Conservation (phyloP, 169 alveolate species). For the Eimeria falciformis region DNA sequence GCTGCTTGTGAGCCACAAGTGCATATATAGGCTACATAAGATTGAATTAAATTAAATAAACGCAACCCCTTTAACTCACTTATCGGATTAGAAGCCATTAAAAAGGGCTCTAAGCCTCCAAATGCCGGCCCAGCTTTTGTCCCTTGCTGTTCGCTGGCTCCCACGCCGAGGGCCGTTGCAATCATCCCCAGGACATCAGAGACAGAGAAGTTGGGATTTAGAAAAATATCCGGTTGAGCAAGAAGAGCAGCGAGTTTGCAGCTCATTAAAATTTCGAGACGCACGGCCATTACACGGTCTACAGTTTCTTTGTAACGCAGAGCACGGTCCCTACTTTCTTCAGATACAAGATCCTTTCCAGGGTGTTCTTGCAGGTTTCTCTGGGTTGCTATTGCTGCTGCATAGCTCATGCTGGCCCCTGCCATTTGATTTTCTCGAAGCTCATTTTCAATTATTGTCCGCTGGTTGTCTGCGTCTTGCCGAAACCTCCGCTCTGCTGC, state of each 20-base stretch:
- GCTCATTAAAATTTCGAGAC: neutral
- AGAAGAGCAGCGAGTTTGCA: conserved; percentile 60
- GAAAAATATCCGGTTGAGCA: conserved; percentile 33
- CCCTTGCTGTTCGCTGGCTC: neutral
- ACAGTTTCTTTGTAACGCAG: neutral
- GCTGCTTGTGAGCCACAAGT: neutral
- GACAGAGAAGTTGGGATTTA: neutral
- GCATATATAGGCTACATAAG: too few relatives aligned
- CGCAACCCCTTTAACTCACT: neutral
- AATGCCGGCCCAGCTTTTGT: neutral
- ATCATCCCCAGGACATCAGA: conserved; percentile 9
- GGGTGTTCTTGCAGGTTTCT: neutral
- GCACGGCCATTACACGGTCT: neutral
- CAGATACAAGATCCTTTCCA: neutral
- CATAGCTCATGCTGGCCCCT: neutral
- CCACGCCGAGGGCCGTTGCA: conserved; percentile 20
- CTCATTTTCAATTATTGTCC: neutral
- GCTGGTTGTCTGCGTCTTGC: neutral
- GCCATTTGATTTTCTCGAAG: conserved; percentile 1
- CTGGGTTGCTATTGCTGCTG: neutral
- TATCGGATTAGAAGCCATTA: conserved; percentile 36
- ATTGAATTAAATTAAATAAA: too few relatives aligned
- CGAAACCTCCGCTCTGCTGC: neutral
- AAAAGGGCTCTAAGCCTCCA: conserved; percentile 45
- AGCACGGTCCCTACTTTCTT: neutral